Evolutionary conservation across 768 basidiomycete species (phyloP).

Genomic region (Leccinellum albellum): DNA sequence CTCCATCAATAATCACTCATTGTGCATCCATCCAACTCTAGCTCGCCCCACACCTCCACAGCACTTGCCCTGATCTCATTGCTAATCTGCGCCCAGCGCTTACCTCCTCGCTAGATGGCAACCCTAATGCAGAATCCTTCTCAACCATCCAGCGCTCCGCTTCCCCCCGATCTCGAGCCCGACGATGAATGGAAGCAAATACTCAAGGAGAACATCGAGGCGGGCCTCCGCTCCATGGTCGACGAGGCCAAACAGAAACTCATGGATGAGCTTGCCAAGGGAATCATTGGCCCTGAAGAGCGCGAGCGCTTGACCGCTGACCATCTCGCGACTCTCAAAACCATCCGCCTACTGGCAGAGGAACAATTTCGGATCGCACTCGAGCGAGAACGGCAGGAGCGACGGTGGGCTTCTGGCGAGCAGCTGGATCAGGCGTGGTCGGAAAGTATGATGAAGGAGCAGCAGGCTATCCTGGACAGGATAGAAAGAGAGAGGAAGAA

Average conservation of each 20-base stretch:
- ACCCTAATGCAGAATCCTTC: conserved; percentile 20
- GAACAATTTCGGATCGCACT: conserved; percentile 45
- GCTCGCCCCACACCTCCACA: not conserved
- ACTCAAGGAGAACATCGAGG: conserved; percentile 50
- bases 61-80: not conserved
- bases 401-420: conserved; percentile 45
- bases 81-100: conserved; percentile 2
- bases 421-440: conserved; percentile 33
- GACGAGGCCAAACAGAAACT: conserved; percentile 62
- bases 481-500: conserved; percentile 39
- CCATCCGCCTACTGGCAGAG: conserved; percentile 42
- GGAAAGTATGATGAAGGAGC: conserved; percentile 33
- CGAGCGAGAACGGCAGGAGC: conserved; percentile 46
- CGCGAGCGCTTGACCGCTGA: conserved; percentile 39
- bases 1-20: not conserved
- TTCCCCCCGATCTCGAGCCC: conserved; percentile 39
- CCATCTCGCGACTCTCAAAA: conserved; percentile 39
- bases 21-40: not conserved
- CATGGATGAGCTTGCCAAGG: conserved; percentile 47
- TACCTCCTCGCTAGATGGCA: conserved; percentile 19
- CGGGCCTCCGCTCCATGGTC: conserved; percentile 38
- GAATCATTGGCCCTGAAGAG: conserved; percentile 30
- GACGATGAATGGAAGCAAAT: conserved; percentile 52
- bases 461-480: conserved; percentile 45
- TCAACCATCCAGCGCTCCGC: conserved; percentile 6